Conservation (phyloP, 2,329 filamentous ascomycete genomes). For the Xylariomycetidae sp. region DNA sequence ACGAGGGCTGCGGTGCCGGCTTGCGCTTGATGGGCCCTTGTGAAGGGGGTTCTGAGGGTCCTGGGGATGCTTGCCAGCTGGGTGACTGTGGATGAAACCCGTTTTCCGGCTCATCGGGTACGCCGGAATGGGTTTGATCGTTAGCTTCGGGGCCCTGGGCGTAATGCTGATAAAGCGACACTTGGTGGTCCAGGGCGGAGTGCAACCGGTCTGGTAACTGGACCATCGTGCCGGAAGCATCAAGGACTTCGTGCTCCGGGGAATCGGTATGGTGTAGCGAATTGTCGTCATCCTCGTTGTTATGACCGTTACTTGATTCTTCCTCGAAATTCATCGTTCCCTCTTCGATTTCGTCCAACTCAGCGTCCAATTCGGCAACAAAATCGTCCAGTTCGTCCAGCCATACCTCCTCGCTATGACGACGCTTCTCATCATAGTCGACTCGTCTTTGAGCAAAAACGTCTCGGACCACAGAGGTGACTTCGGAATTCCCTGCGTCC, state of each 20-base stretch:
- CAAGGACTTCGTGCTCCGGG: too few relatives aligned
- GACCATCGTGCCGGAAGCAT: too few relatives aligned
- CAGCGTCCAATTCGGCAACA: neutral
- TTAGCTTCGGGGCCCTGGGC: neutral
- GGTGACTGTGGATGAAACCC: constrained; percentile 1
- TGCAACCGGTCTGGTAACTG: too few relatives aligned
- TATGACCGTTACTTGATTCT: neutral
- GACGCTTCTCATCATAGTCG: constrained; percentile 22
- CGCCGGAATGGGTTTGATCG: neutral
- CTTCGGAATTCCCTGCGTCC: constrained; percentile 22
- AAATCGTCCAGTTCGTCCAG: neutral
- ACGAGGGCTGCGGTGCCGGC: constrained; percentile 12
- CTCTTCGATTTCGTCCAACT: neutral
- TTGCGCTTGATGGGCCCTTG: constrained; percentile 16
- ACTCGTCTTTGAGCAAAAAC: constrained; percentile 24
- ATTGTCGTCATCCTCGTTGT: constrained; percentile 1
- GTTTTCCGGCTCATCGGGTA: neutral
- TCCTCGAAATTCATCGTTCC: neutral
- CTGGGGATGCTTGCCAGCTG: constrained; percentile 4
- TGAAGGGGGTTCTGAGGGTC: constrained; percentile 12
- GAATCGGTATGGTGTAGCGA: too few relatives aligned
- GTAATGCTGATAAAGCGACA: neutral
- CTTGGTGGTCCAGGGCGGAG: neutral
- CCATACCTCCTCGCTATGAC: neutral
- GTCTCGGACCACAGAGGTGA: constrained; percentile 22